Base-by-base conservation (phyloP, 768 basidiomycete species). In the Lentinula boryana region DNA sequence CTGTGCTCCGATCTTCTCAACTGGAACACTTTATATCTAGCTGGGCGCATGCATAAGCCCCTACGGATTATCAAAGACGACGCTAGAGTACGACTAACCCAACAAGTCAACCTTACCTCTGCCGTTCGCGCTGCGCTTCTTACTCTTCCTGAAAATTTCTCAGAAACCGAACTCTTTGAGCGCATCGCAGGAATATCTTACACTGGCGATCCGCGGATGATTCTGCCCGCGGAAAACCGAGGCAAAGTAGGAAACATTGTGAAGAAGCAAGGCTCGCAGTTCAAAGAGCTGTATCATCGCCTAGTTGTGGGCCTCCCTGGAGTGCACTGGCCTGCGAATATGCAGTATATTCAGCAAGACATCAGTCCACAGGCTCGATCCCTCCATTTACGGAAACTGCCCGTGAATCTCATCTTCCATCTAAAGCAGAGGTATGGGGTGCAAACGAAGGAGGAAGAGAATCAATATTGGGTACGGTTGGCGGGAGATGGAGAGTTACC, bases 31-130 rank as follows among this genome's bases (percentile, higher is more conserved):
- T 81, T 98, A 3, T 99, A 99, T 72, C 85, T 96, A 43, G 91
- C 95, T 0, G 97, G 97, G 0, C 83, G 97, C 36, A 93, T 98
- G 86, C 97, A 98, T 75, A 99, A 99, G 74, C 97, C 97, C 1
- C 83, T 95, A 52, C 85, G 92, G 54, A 95, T 96, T 68, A 89
- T 97, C 73, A 87, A 87, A 72, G 91, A 95, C 71, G 93, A 97
- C 70, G 88, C 94, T 2, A 88, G 95, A 41, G 92, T 98, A 15
- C 86, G 91, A 58, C 80, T 95, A 56, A 93, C 95, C 18, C 91
- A 95, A 69, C 91, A 96, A 68, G 93, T 94, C 69, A 99, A 99
- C 79, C 82, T 97, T 48, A 84, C 88, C 12, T 93, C 91, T 12
- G 95, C 95, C 2, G 80, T 97, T 16, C 88, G 94, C 49, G 85